Evolutionary conservation across 2,329 filamentous ascomycete genomes (phyloP), one percentile per base, ranked within the genome.

Genomic region (Catunica adiposa): DNA sequence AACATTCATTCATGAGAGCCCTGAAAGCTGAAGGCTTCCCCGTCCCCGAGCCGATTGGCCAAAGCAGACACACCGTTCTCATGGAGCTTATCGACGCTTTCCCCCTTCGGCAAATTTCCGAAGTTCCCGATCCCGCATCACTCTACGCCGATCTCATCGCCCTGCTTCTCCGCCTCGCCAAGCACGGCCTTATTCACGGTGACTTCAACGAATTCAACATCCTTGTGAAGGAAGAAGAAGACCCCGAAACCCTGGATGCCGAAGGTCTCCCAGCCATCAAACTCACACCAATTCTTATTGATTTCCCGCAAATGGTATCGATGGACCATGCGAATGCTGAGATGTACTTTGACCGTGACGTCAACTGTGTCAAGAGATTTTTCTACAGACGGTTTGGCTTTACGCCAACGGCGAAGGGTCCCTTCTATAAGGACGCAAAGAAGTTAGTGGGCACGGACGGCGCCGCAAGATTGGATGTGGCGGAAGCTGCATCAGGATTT

Each of bases 181-280:
- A 80, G 59, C 82, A 89, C 62, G 92, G 92, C 5, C 73, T 98
- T 51, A 98, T 98, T 59, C 92, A 98, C 66, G 92, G 92, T 60
- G 92, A 98, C 67, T 98, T 94, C 73, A 98, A 98, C 72, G 94
- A 98, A 68, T 98, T 98, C 76, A 98, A 98, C 67, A 90, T 98
- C 61, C 73, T 98, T 34, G 82, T 98, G 66, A 72, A 66, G 55
- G 62, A 62, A 2, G 67, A 69, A 4, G 68, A 73, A 5, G 65
- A 66, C 1, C 60, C 67, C 44, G 70, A 73, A 62, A 58, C 65
- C 0, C 61, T 85, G 55, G 64, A 62, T 15, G 53, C 42, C 14
- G 50, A 29, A 11, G 29, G 42, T 11, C 34, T 50, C 42, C 37
- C 47, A 6, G 44, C 31, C 3, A 23, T 59, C 25, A 75, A 68